These are phyloP conservation scores for Thraustochytrium sp. DNA, from an alignment of 352 stramenopile genomes.

Conservation along the genomic window DNA sequence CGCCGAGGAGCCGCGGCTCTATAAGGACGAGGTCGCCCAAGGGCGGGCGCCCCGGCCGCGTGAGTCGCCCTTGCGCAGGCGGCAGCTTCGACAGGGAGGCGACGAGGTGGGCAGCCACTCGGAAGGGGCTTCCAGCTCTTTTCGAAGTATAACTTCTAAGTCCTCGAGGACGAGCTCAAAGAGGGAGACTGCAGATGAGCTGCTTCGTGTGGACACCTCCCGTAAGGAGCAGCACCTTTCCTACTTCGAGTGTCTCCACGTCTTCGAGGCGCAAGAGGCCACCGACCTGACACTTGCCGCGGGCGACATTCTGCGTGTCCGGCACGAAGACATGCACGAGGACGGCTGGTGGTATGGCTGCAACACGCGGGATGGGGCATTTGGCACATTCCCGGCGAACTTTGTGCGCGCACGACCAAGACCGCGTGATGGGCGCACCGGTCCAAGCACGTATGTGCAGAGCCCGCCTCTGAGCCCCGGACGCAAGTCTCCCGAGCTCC, in stretches of 20 bases:
- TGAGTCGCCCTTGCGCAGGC: not conserved
- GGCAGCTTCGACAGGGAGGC: not conserved
- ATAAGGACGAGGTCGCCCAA: too few species aligned
- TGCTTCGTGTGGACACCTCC: not conserved
- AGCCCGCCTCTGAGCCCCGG: not conserved
- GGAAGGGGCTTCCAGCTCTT: not conserved
- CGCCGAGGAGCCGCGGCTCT: too few species aligned
- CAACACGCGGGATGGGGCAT: not conserved
- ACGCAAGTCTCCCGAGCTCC: not conserved
- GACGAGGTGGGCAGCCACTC: not conserved
- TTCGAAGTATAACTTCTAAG: not conserved
- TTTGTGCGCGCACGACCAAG: not conserved
- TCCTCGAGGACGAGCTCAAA: not conserved
- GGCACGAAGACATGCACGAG: not conserved
- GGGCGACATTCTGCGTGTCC: not conserved
- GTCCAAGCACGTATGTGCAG: not conserved
- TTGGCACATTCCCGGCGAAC: not conserved
- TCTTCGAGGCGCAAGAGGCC: not conserved
- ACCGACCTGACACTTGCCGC: not conserved
- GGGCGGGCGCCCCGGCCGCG: not conserved
- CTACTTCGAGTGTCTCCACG: not conserved
- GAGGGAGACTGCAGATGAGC: not conserved
- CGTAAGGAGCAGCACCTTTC: not conserved
- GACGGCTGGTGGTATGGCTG: constrained; percentile 11
- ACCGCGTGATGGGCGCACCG: not conserved